Percentiles rank a stretch among this genome's conserved stretches.
These are phyloP conservation scores for Sporothrix sp. DNA, from an alignment of 2,329 filamentous ascomycete species.

Conservation along the genomic window DNA sequence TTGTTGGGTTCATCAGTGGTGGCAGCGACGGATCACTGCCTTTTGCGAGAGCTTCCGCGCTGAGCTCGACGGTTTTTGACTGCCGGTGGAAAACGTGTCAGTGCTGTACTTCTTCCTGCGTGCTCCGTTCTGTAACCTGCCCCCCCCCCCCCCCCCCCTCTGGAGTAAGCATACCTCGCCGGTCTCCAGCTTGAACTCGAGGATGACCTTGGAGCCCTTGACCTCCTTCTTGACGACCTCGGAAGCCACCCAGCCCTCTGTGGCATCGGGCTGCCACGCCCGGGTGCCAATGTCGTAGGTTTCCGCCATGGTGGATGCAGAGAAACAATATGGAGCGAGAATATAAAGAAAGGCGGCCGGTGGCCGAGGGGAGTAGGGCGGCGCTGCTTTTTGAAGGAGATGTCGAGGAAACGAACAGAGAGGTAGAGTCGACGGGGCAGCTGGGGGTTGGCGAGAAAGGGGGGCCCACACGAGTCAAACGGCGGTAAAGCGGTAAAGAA, in stretches of 20 bases:
- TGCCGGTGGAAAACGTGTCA: slow-evolving; percentile 36
- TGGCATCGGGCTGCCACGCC: slow-evolving; percentile 95
- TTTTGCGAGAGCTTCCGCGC: slow-evolving; percentile 63
- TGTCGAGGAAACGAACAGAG: not conserved
- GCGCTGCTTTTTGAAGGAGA: not conserved
- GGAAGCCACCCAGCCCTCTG: slow-evolving; percentile 95
- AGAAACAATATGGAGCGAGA: slow-evolving; percentile 17
- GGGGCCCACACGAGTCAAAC: slow-evolving; percentile 11
- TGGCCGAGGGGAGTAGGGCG: slow-evolving; percentile 9
- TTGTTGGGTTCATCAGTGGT: slow-evolving; percentile 93
- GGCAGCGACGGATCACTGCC: slow-evolving; percentile 71
- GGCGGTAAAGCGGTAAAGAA: slow-evolving; percentile 16
- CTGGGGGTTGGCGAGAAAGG: slow-evolving; percentile 6
- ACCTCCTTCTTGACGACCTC: slow-evolving; percentile 81
- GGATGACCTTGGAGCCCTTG: slow-evolving; percentile 74
- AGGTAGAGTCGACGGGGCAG: not conserved
- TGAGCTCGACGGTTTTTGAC: slow-evolving; percentile 73
- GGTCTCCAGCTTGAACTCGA: slow-evolving; percentile 84
- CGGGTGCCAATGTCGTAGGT: slow-evolving; percentile 92
- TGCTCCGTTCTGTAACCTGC: slow-evolving; percentile 4
- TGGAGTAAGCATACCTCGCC: slow-evolving; percentile 58
- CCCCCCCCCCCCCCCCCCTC: no score
- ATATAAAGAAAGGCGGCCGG: slow-evolving; percentile 24
- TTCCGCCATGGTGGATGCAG: slow-evolving; percentile 61
- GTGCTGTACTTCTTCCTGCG: not conserved